Percentiles rank a stretch among this genome's conserved stretches.
These are phyloP conservation scores for Casuarina glauca DNA, from an alignment of 306 rosid species.

Conservation along the genomic window DNA sequence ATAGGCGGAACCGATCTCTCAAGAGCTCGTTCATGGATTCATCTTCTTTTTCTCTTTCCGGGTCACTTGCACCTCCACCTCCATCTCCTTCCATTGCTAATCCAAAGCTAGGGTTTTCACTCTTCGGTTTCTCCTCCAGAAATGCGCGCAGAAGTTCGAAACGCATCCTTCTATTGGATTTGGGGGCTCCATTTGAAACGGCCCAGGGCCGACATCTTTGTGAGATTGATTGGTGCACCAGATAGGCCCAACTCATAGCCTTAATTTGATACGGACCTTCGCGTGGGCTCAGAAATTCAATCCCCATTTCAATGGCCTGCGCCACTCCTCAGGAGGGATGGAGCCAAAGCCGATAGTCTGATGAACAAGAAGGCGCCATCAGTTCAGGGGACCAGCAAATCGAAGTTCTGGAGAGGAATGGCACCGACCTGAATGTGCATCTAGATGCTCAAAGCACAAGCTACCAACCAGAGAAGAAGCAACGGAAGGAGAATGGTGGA, in stretches of 20 bases:
- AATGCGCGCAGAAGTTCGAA: constrained; percentile 7
- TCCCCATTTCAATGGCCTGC: too few relatives aligned
- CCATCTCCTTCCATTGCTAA: constrained; percentile 25
- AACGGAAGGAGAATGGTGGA: constrained; percentile 45
- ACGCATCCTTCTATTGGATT: background rate
- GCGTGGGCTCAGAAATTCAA: too few relatives aligned
- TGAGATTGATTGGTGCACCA: background rate
- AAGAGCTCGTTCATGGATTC: constrained; percentile 50
- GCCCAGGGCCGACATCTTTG: background rate
- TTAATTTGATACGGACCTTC: too few relatives aligned
- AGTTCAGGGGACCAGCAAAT: constrained; percentile 24
- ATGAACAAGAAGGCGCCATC: constrained; percentile 24
- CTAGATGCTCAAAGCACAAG: constrained; percentile 45
- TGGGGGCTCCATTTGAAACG: background rate
- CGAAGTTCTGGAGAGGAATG: constrained; percentile 41
- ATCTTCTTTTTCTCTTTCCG: constrained; percentile 49
- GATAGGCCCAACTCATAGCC: background rate
- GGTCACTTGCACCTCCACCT: constrained; percentile 22
- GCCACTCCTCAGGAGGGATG: constrained; percentile 28
- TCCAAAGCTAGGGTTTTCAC: constrained; percentile 2
- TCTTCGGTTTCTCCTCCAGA: background rate
- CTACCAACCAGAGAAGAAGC: constrained; percentile 50
- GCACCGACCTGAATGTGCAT: constrained; percentile 39
- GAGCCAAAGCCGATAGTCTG: constrained; percentile 46
- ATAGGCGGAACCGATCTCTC: constrained; percentile 73